phyloP scores from a whole-genome alignment of 129 eudicot genomes.

The Artemisia tridentata region DNA sequence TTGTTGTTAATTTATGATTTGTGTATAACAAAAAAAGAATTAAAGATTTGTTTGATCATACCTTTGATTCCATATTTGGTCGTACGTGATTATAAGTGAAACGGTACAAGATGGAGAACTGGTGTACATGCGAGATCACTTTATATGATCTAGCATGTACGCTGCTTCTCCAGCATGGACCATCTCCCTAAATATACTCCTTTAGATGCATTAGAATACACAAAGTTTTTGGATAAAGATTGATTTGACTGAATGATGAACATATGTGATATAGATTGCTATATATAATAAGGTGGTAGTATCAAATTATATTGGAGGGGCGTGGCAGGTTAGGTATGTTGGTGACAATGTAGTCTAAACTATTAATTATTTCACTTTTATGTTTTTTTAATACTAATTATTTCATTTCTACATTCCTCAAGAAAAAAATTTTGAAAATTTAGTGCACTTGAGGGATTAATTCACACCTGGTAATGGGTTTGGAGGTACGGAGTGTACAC shows the following conservation, averaged over 20 bases:
- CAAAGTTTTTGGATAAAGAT: not conserved
- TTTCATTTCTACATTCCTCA: constrained; percentile 12
- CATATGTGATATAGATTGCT: constrained; percentile 19
- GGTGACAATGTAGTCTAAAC: constrained; percentile 8
- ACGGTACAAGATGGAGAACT: constrained; percentile 49
- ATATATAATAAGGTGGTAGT: constrained; percentile 9
- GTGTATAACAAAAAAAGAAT: constrained; percentile 8
- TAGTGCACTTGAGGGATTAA: too few species aligned
- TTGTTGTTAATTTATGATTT: not conserved
- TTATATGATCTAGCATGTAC: constrained; percentile 55
- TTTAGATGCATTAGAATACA: not conserved
- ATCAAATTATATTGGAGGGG: not conserved
- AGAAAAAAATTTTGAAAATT: too few species aligned
- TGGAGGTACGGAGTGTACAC: too few species aligned
- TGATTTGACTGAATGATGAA: not conserved
- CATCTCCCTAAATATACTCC: constrained; percentile 19
- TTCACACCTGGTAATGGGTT: too few species aligned
- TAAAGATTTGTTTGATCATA: constrained; percentile 21
- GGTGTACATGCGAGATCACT: constrained; percentile 40
- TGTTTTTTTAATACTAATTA: constrained; percentile 9
- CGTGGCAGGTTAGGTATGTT: not conserved
- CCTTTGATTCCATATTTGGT: not conserved
- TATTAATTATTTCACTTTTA: constrained; percentile 17
- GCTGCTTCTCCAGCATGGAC: constrained; percentile 80
- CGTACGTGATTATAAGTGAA: constrained; percentile 25